Base-by-base conservation (phyloP, 2,329 filamentous ascomycete species). In the Dactylellina leptospora region DNA sequence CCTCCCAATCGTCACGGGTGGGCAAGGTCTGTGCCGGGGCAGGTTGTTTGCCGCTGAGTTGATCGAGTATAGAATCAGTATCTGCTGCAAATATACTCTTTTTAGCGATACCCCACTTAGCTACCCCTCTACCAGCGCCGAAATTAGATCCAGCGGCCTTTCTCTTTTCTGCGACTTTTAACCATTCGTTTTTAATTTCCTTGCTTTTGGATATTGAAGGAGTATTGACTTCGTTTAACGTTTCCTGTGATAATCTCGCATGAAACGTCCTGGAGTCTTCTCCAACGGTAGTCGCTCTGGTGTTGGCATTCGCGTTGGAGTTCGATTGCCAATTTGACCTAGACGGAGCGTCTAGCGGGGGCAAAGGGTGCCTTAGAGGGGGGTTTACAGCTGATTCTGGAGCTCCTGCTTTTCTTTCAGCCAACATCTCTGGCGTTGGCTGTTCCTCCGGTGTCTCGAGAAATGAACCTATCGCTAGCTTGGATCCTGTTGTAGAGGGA, bases 231-330 rank as follows among this genome's bases (percentile, higher is more conserved):
- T 73, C 47, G 11, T 73, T 54, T 4, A 71, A 72, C 4, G 74
- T 11, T 64, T 62, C 58, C 58, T 61, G 18, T 68, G 74, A 28
- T 68, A 72, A 11, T 60, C 60, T 13, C 0, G 74, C 25, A 10
- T 74, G 64, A 4, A 74, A 55, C 0, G 47, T 44, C 3, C 66
- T 73, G 42, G 76, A 75, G 3, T 77, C 77, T 3, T 71, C 18
- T 30, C 13, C n/a, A 28, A 10, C 6, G 33, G 76, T 30, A 11
- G n/a, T 27, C 8, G 10, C 6, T 22, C 8, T 8, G 20, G n/a
- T 48, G 22, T 11, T 4, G 9, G 42, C 22, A 28, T 48, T 48
- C 20, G n/a, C n/a, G n/a, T n/a, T n/a, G n/a, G n/a, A n/a, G n/a
- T n/a, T n/a, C n/a, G n/a, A n/a, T n/a, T n/a, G n/a, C n/a, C n/a